Evolutionary conservation across 106 monocot species (phyloP), one percentile per base, ranked within the genome.

Genomic region (Acorus calamus): DNA sequence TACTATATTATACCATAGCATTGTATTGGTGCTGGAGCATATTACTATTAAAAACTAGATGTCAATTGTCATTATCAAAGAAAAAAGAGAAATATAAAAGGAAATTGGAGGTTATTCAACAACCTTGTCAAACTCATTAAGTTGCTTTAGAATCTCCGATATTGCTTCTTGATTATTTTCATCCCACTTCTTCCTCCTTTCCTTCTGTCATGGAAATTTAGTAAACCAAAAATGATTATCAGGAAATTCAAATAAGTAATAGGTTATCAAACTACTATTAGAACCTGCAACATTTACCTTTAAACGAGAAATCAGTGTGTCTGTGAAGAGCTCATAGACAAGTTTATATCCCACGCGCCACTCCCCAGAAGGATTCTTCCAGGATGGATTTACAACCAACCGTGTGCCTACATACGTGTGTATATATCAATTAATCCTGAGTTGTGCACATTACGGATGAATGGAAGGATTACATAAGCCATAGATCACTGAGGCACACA

Each of bases 331-430:
- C 56, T 98, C 91, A 81, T 91, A 98, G 6, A 98, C 75, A 66
- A 88, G 68, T 73, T 98, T 98, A 72, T 73, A 98, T 3, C 96
- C 96, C 64, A 98, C 78, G 88, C 87, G 96, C 96, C 96, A 98
- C 66, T 91, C 82, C 53, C 79, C 78, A 72, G 91, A 88, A 75
- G 96, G 96, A 76, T 98, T 98, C 48, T 76, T 83, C 96, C 96
- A 98, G 47, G 87, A 91, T 51, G 73, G 69, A 77, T 98, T 98
- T 10, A 88, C 14, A 67, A 67, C 8, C 62, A 98, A 68, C 7
- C 41, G 75, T 41, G 65, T 49, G 11, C 94, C 94, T 96, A 28
- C 28, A 28, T 28, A 28, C 28, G 28, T 28, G 28, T 28, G 28
- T 28, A 28, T 28, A 28, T 28, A 28, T 28, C 28, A 28, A 28